These are phyloP conservation scores for Liquidambar formosana DNA, from an alignment of 164 flowering plant species.

Conservation along the genomic window DNA sequence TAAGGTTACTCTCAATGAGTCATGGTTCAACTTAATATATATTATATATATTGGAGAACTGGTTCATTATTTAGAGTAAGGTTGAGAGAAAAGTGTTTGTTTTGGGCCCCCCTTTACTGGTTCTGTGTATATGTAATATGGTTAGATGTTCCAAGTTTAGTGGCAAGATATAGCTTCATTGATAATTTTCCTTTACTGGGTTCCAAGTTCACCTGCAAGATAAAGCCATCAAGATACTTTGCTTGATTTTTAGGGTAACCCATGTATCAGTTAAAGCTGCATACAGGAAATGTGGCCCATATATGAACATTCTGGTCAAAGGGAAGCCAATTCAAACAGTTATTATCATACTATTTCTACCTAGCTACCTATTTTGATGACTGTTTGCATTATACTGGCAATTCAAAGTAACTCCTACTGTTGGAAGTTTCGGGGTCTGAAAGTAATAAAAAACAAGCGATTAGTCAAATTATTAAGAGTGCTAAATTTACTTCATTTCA, in stretches of 20 bases:
- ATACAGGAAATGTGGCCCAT: conserved; percentile 14
- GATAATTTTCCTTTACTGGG: conserved; percentile 13
- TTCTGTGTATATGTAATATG: not conserved
- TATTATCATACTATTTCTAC: conserved; percentile 6
- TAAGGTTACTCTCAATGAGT: not conserved
- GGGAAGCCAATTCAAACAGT: conserved; percentile 8
- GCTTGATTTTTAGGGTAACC: conserved; percentile 19
- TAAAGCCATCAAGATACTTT: conserved; percentile 11
- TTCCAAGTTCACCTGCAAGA: conserved; percentile 8
- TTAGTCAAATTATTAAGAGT: no score
- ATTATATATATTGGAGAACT: conserved; percentile 5
- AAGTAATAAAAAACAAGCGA: not conserved
- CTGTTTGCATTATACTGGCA: not conserved
- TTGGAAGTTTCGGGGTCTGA: not conserved
- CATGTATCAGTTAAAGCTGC: conserved; percentile 22
- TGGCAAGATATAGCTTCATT: conserved; percentile 6
- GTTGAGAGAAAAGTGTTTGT: not conserved
- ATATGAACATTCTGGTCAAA: conserved; percentile 19
- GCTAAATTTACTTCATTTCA: no score
- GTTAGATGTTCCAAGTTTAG: conserved; percentile 14
- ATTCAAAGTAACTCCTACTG: not conserved
- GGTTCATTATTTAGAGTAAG: conserved; percentile 14
- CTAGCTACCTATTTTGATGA: not conserved
- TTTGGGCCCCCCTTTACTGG: conserved; percentile 2
- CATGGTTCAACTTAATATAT: not conserved